Base-by-base conservation (phyloP, 2,329 filamentous ascomycete genomes). In the Epichloe uncinata region DNA sequence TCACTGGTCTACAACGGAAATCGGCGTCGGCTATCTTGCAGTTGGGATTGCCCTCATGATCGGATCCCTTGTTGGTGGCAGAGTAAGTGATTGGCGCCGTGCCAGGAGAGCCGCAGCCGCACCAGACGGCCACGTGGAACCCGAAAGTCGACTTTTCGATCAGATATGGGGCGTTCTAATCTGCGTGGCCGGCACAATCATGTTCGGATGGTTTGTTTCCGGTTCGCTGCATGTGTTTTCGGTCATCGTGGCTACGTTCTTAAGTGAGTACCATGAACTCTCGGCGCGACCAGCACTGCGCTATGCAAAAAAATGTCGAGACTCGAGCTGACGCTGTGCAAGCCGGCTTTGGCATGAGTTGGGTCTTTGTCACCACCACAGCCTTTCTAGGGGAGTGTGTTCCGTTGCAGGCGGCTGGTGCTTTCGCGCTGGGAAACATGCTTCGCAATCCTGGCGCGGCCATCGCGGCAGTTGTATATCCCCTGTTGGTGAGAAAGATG, bases 341-440 rank as follows among this genome's bases (percentile, higher is more conserved):
- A 50, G 59, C 59, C 52, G 59, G 63, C 4, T 60, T 69, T 35
- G 67, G 66, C 6, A 65, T 67, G 51, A 66, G 66, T 6, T 66
- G 68, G 53, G 67, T 70, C 42, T 69, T 71, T 50, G 65, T 71
- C 16, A 64, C 66, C 3, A 69, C 62, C 20, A 69, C 67, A 0
- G 65, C 66, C 1, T 71, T 68, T 52, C 61, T 69, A 40, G 70
- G 12, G 12, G 66, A 69, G 50, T 69, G 64, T 48, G 61, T 65
- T 2, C 63, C 65, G 11, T 55, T 62, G 42, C 64, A 67, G 45
- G 64, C 68, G 15, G 69, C 69, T 3, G 65, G 61, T 16, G 58
- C 68, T 7, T 67, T 71, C 42, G 69, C 69, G 0, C 57, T 71
- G 6, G 64, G 62, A 4, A 66, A 66, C 45, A 60, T 70, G 53